phyloP scores from a whole-genome alignment of 1,139 yeast genomes.

The Saccharomycopsis phalli region DNA sequence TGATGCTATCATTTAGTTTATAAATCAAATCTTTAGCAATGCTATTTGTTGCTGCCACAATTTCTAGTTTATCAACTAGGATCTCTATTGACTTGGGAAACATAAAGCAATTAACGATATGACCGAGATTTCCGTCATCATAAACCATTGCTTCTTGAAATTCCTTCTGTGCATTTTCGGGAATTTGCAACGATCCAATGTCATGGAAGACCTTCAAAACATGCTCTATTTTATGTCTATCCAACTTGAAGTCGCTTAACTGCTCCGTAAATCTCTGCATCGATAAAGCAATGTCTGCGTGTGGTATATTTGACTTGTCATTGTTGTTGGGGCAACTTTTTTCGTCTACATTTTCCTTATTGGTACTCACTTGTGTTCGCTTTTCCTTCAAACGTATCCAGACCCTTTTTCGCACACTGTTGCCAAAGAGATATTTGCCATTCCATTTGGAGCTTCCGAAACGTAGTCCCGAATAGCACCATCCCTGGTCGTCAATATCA shows the following conservation, averaged over 20 bases:
- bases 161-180: not conserved
- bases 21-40: no score
- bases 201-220: not conserved
- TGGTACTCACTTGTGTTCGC: no score
- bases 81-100: constrained; percentile 4
- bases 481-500: constrained; percentile 62
- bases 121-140: not conserved
- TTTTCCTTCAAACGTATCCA: constrained; percentile 44
- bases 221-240: constrained; percentile 4
- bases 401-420: constrained; percentile 48
- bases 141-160: not conserved
- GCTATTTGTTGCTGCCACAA: no score
- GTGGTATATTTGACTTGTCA: no score
- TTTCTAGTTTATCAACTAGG: not conserved
- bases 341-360: no score
- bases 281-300: no score
- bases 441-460: constrained; percentile 49
- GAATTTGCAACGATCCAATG: not conserved
- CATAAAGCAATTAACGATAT: not conserved
- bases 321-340: no score
- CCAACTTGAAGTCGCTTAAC: no score
- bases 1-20: not conserved
- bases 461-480: constrained; percentile 45
- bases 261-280: no score
- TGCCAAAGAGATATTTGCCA: constrained; percentile 47